Evolutionary conservation across 352 stramenopile species (phyloP), one percentile per base, ranked within the genome.

Genomic region (Globisporangium abappressorium): DNA sequence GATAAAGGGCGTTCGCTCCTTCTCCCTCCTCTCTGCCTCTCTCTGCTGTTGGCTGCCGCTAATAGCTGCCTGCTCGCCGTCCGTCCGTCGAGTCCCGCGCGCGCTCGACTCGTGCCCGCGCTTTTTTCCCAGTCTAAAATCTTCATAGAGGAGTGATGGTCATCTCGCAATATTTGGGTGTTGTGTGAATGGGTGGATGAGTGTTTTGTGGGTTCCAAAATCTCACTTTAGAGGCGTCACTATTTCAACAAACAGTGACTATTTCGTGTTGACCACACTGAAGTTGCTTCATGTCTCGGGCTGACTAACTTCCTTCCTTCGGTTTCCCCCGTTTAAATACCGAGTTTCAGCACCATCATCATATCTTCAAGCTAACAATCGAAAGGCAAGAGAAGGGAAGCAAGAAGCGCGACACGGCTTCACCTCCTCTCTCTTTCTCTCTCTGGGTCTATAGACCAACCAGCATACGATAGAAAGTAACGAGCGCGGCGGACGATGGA

Each of bases 401-500:
- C 15, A 58, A 34, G 54, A 59, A 57, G 51, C 14, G 26, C 28
- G 54, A 57, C 11, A 12, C 18, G 49, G 24, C 28, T 3, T 43
- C 55, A 43, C 3, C 34, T 8, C n/a, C 15, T 57, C 26, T 57
- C 53, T 57, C 26, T 57, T n/a, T 57, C 49, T 57, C 47, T 28
- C 15, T 55, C 47, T 22, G 3, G 9, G 18, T 51, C 7, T n/a
- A 24, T 20, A 22, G 18, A 51, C 8, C 41, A 7, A 20, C 41
- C 15, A 18, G 12, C 41, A 14, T 18, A 5, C 38, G 53, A 5
- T 18, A 38, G 24, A 2, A 8, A 57, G 5, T 36, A 57, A 38
- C 6, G n/a, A 47, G 55, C 6, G 41, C 43, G 43, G 6, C 43
- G 46, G 33, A 47, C 28, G 11, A 95, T 96, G 87, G 90, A 94